Conservation (phyloP, 176 grass and related monocot genomes). For the Aegilops speltoides region DNA sequence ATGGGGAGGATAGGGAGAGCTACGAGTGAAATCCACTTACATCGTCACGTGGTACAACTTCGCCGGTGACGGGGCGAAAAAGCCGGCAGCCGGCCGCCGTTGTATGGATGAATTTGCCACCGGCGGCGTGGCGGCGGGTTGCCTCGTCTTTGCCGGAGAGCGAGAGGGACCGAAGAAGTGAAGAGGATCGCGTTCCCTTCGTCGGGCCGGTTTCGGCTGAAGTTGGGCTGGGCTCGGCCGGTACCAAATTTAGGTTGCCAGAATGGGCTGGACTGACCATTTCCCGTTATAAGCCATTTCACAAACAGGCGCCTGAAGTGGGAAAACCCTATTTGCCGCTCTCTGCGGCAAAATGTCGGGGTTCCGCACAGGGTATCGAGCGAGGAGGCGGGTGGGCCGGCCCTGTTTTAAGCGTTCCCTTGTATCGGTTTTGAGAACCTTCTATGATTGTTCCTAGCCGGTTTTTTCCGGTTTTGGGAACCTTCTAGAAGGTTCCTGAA, state of each 20-base stretch:
- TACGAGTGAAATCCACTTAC: background rate
- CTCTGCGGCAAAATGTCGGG: no score
- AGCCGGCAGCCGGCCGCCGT: background rate
- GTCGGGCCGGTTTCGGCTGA: background rate
- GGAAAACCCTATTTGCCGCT: no score
- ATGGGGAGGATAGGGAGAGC: background rate
- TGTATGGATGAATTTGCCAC: background rate
- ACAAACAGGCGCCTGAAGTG: no score
- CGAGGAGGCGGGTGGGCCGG: no score
- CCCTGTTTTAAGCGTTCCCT: no score
- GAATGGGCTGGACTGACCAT: background rate
- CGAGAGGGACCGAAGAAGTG: background rate
- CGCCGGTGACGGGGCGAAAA: background rate
- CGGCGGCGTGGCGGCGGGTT: background rate
- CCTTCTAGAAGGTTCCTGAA: no score
- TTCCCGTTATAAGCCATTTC: no score
- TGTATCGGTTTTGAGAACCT: no score
- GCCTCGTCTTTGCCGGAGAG: background rate
- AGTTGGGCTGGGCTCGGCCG: background rate
- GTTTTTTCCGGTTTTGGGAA: no score
- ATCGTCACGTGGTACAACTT: background rate
- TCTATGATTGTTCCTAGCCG: no score
- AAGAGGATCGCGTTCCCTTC: background rate
- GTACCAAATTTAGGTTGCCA: background rate
- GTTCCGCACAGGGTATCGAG: no score